phyloP scores from a whole-genome alignment of 345 rosid genomes.

The Bruguiera sexangula region DNA sequence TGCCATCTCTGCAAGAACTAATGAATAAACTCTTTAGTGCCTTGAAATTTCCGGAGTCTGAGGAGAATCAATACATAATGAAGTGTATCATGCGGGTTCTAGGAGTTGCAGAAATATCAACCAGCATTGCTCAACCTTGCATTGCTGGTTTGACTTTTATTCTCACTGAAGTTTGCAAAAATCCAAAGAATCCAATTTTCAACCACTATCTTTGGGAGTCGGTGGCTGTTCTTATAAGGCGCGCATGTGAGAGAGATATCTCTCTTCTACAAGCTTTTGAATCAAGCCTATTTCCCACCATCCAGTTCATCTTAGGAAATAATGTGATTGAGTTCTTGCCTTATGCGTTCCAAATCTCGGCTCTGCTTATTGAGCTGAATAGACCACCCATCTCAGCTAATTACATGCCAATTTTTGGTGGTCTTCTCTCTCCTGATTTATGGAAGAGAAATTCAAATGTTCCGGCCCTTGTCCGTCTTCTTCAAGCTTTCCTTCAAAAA shows the following conservation, averaged over 20 bases:
- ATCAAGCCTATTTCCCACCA: slow-evolving; percentile 72
- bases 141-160: slow-evolving; percentile 67
- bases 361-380: slow-evolving; percentile 88
- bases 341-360: slow-evolving; percentile 93
- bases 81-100: slow-evolving; percentile 95
- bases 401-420: slow-evolving; percentile 80
- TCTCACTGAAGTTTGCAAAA: slow-evolving; percentile 79
- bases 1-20: slow-evolving; percentile 48
- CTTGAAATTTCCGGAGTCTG: slow-evolving; percentile 77
- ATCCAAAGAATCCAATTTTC: slow-evolving; percentile 89
- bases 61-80: slow-evolving; percentile 95
- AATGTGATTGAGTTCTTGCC: slow-evolving; percentile 94
- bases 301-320: slow-evolving; percentile 66
- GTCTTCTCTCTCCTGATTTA: slow-evolving; percentile 75
- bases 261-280: slow-evolving; percentile 77
- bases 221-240: slow-evolving; percentile 86
- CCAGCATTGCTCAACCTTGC: slow-evolving; percentile 78
- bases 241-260: slow-evolving; percentile 77
- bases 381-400: slow-evolving; percentile 73
- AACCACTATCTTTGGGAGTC: slow-evolving; percentile 97
- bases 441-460: slow-evolving; percentile 92
- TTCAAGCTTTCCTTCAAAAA: slow-evolving; percentile 96
- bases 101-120: slow-evolving; percentile 72
- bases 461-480: slow-evolving; percentile 98
- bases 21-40: slow-evolving; percentile 80